Evolutionary conservation across 2,329 filamentous ascomycete genomes (phyloP), one percentile per base, ranked within the genome.

Genomic region (Cryphonectria radicalis): DNA sequence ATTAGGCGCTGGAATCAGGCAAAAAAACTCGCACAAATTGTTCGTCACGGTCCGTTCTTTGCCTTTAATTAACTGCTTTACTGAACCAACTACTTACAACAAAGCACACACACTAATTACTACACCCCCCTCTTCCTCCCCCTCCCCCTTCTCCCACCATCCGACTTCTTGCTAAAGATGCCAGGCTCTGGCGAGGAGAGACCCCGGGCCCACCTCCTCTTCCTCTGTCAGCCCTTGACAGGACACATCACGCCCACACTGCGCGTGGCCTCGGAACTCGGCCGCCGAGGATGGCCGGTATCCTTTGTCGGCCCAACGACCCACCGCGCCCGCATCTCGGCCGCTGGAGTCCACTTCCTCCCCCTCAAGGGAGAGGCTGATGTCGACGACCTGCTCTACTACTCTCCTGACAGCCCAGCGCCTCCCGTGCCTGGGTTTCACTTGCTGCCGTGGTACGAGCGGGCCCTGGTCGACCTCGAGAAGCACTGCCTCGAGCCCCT

Each of bases 241-340:
- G 81, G 81, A 10, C 81, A 83, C 70, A 72, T 83, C 28, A 78
- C 78, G 0, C 81, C 81, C 0, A 73, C 80, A 55, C 69, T 81
- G 57, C 78, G 80, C 59, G 78, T 82, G 60, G 78, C 80, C n/a
- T 72, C 72, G 3, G 76, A 74, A 25, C 77, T 83, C 40, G 72
- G 67, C 43, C 63, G 74, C 25, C 78, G 76, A 3, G 78, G 77
- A 55, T 81, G 79, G 78, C 70, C 73, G 3, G 76, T 79, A 42
- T 78, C 75, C 60, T 82, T 82, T 74, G 77, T 83, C 0, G 79
- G 81, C 46, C 78, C 80, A 7, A 79, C 76, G 2, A 76, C 79
- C n/a, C 80, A 82, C 72, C 75, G 74, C 7, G 57, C 73, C n/a
- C 78, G 78, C 70, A 82, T 82, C 74, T 77, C 78, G 46, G 74